Conservation (phyloP, 257 asterid species). For the Paulownia fortunei region DNA sequence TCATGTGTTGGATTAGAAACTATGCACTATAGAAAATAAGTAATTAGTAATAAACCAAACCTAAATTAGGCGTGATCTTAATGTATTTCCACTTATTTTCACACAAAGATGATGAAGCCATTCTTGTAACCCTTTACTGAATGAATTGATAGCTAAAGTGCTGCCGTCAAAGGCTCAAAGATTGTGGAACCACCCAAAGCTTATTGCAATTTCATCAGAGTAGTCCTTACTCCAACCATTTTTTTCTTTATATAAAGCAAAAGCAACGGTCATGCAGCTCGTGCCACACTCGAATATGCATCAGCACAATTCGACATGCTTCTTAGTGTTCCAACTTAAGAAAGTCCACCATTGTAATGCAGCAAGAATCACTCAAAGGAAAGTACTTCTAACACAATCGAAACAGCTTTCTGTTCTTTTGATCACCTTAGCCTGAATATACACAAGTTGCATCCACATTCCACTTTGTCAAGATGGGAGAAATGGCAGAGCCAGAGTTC, state of each 20-base stretch:
- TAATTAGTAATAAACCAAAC: neutral
- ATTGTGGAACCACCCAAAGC: conserved; percentile 24
- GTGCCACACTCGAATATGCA: neutral
- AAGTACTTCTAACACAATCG: neutral
- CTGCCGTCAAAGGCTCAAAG: conserved; percentile 2
- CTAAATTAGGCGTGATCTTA: neutral
- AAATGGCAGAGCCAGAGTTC: conserved; percentile 17
- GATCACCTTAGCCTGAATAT: neutral
- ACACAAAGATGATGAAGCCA: conserved; percentile 27
- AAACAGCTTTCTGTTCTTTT: neutral
- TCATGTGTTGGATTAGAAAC: neutral
- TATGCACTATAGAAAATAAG: neutral
- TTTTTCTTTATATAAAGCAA: neutral
- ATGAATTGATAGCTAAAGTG: neutral
- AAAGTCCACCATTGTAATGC: neutral
- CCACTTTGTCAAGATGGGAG: conserved; percentile 31
- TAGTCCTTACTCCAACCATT: neutral
- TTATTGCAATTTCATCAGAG: conserved; percentile 7
- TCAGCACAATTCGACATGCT: neutral
- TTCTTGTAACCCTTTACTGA: conserved; percentile 1
- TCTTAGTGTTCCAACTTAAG: neutral
- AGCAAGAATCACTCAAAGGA: neutral
- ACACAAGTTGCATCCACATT: neutral
- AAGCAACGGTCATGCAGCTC: neutral
- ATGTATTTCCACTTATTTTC: neutral